phyloP scores from a whole-genome alignment of 345 rosid species.

The Draba incana region DNA sequence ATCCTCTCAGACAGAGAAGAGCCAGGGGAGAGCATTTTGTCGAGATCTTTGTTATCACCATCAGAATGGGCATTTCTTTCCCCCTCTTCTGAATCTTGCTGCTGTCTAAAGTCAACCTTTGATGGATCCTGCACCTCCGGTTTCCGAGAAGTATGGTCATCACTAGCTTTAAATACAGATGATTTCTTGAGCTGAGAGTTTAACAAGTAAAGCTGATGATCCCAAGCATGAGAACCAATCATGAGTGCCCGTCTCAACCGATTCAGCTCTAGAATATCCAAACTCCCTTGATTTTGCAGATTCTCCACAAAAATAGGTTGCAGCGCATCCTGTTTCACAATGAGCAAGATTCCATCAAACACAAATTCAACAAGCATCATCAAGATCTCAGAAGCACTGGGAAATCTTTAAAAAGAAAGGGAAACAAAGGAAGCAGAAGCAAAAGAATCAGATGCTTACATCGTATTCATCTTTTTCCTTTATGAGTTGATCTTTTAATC shows the following conservation, averaged over 20 bases:
- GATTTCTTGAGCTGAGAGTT: conserved; percentile 61
- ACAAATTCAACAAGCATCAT: conserved; percentile 16
- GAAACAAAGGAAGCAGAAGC: neutral
- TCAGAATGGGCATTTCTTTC: conserved; percentile 48
- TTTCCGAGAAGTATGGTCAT: conserved; percentile 41
- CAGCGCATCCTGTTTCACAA: conserved; percentile 57
- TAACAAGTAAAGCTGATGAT: conserved; percentile 67
- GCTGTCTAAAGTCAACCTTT: conserved; percentile 31
- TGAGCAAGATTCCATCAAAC: conserved; percentile 19
- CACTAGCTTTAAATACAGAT: conserved; percentile 43
- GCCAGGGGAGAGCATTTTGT: conserved; percentile 45
- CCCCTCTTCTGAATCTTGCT: conserved; percentile 38
- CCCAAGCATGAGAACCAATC: conserved; percentile 80
- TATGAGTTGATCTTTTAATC: conserved; percentile 63
- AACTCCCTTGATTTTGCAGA: conserved; percentile 46
- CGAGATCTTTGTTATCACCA: conserved; percentile 35
- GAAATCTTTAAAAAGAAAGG: neutral
- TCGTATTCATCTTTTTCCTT: conserved; percentile 69
- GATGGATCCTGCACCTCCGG: conserved; percentile 40
- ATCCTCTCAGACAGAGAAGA: conserved; percentile 85
- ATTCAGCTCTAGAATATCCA: conserved; percentile 86
- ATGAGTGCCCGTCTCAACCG: conserved; percentile 67
- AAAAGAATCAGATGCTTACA: conserved; percentile 51
- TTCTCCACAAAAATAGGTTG: conserved; percentile 53
- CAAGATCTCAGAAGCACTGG: conserved; percentile 8